These are phyloP conservation scores for Trapa bicornis DNA, from an alignment of 345 rosid genomes.

Conservation along the genomic window DNA sequence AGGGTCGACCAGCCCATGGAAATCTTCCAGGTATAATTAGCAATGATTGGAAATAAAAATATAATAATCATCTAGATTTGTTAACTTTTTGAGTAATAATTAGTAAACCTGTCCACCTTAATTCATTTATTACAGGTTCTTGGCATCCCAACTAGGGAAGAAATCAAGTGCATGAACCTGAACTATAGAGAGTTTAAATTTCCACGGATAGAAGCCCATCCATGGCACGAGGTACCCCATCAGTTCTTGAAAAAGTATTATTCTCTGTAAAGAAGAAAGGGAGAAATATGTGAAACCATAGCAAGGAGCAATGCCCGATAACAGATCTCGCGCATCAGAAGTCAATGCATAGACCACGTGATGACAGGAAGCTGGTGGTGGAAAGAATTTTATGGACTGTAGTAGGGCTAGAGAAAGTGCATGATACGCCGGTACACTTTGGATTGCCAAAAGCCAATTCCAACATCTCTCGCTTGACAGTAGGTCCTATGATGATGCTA, in stretches of 20 bases:
- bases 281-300: not conserved
- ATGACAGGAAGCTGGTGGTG: no score
- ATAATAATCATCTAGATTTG: not conserved
- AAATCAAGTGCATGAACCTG: constrained; percentile 97
- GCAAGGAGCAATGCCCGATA: not conserved
- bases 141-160: constrained; percentile 98
- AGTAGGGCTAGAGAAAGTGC: no score
- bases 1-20: constrained; percentile 98
- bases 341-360: no score
- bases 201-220: constrained; percentile 97
- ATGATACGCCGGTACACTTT: no score
- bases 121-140: constrained; percentile 42
- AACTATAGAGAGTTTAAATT: constrained; percentile 93
- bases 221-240: constrained; percentile 82
- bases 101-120: not conserved
- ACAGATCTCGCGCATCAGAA: not conserved
- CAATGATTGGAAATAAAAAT: not conserved
- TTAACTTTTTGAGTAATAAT: no score
- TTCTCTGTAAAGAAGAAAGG: not conserved
- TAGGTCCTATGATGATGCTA: no score
- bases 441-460: no score
- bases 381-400: no score
- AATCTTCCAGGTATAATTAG: constrained; percentile 62
- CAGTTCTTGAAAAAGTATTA: not conserved
- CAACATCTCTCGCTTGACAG: no score